Conservation (phyloP, 495 filamentous ascomycete species). For the Rusavskia elegans region DNA sequence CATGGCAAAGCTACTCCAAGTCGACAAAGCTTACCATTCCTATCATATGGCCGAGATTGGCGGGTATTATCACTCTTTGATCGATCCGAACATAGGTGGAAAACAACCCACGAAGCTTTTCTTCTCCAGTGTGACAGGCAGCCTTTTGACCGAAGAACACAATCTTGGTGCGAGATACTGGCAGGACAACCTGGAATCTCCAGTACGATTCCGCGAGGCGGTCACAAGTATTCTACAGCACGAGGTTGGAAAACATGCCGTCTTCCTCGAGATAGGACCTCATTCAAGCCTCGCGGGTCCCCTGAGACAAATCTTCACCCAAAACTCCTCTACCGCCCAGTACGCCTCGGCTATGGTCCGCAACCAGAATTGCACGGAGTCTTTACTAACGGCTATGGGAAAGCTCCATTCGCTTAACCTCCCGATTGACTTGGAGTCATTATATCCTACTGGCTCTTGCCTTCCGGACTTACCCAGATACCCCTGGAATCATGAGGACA, state of each 20-base stretch:
- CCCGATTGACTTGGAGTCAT: neutral
- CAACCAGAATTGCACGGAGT: slow-evolving; percentile 10
- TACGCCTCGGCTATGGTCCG: slow-evolving; percentile 16
- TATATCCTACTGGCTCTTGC: neutral
- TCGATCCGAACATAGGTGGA: neutral
- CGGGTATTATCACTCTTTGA: slow-evolving; percentile 4
- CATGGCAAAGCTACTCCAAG: slow-evolving; percentile 16
- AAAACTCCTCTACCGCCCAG: neutral
- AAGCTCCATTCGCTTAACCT: slow-evolving; percentile 8
- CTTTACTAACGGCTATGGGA: slow-evolving; percentile 10
- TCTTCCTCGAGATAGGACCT: slow-evolving; percentile 3
- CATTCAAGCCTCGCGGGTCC: slow-evolving; percentile 1
- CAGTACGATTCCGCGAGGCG: neutral
- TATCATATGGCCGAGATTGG: neutral
- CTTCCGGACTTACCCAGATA: slow-evolving; percentile 20
- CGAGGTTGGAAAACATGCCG: neutral
- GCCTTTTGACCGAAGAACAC: neutral
- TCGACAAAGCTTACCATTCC: slow-evolving; percentile 33
- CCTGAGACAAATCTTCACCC: neutral
- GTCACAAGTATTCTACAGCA: neutral
- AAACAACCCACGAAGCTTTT: neutral
- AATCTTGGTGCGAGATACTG: neutral
- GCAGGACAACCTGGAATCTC: neutral
- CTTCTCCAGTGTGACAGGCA: neutral
- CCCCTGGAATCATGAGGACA: slow-evolving; percentile 18